phyloP scores from a whole-genome alignment of 2,329 filamentous ascomycete species.

The Trichoderma pleuroti region DNA sequence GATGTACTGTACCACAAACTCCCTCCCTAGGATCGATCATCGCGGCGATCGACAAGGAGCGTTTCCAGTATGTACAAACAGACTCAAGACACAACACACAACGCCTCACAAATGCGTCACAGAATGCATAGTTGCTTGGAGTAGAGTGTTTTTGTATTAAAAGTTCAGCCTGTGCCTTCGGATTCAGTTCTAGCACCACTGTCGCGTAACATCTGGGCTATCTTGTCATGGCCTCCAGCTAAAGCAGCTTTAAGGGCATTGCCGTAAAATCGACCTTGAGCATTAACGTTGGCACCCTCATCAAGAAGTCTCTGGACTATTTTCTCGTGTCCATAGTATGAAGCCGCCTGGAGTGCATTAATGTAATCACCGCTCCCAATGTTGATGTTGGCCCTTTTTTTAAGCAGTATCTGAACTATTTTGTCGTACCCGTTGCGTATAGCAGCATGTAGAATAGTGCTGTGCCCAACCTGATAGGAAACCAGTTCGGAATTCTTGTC shows the following conservation, averaged over 20 bases:
- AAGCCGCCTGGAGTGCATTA: background rate
- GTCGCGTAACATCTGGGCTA: too few relatives aligned
- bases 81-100: background rate
- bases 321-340: accelerated
- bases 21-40: background rate
- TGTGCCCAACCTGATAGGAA: background rate
- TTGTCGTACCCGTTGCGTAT: background rate
- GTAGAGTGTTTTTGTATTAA: background rate
- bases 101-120: background rate
- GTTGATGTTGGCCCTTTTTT: background rate
- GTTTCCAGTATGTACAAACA: background rate
- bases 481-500: background rate
- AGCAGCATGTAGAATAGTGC: background rate
- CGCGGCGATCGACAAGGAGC: background rate
- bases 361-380: background rate
- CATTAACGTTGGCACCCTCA: too few relatives aligned
- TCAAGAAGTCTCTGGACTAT: too few relatives aligned
- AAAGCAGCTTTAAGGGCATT: too few relatives aligned
- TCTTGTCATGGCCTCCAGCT: too few relatives aligned
- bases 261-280: too few relatives aligned
- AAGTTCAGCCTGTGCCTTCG: background rate
- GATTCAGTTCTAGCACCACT: too few relatives aligned
- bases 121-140: background rate
- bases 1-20: background rate
- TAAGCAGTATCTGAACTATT: background rate